These are phyloP conservation scores for Pluteus cervinus DNA, from an alignment of 768 basidiomycete species.

Conservation along the genomic window DNA sequence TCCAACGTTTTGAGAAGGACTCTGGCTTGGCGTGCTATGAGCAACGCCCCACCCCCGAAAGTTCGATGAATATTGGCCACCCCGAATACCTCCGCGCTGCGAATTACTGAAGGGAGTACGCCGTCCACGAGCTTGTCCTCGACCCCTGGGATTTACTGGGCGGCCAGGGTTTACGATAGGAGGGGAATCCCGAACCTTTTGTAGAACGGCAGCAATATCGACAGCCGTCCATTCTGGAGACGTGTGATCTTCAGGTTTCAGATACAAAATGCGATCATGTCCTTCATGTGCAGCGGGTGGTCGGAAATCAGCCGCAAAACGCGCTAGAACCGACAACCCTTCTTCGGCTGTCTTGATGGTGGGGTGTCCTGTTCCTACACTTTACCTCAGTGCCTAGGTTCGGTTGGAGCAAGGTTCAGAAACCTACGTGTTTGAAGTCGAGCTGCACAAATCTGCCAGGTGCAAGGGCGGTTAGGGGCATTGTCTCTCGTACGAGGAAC, in stretches of 20 bases:
- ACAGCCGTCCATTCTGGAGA: conserved; percentile 41
- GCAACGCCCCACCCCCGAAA: no score
- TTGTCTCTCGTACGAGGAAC: neutral
- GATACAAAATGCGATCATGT: conserved; percentile 51
- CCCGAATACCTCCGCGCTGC: no score
- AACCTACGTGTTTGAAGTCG: conserved; percentile 56
- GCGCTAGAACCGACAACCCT: conserved; percentile 55
- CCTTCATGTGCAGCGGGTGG: conserved; percentile 55
- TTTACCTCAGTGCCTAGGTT: neutral
- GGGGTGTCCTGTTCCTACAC: conserved; percentile 64
- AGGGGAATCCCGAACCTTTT: conserved; percentile 41
- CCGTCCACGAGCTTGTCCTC: no score
- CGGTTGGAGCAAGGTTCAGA: neutral
- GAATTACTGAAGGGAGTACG: no score
- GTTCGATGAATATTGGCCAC: no score
- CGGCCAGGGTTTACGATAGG: no score
- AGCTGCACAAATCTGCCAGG: conserved; percentile 50
- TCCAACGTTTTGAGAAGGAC: no score
- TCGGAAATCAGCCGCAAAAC: conserved; percentile 58
- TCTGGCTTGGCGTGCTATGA: no score
- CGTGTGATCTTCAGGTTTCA: conserved; percentile 35
- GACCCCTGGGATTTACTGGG: no score
- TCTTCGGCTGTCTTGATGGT: conserved; percentile 62
- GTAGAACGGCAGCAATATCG: conserved; percentile 47
- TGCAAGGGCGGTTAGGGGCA: conserved; percentile 16